phyloP scores from a whole-genome alignment of 306 rosid genomes.

The Quillaja saponaria region DNA sequence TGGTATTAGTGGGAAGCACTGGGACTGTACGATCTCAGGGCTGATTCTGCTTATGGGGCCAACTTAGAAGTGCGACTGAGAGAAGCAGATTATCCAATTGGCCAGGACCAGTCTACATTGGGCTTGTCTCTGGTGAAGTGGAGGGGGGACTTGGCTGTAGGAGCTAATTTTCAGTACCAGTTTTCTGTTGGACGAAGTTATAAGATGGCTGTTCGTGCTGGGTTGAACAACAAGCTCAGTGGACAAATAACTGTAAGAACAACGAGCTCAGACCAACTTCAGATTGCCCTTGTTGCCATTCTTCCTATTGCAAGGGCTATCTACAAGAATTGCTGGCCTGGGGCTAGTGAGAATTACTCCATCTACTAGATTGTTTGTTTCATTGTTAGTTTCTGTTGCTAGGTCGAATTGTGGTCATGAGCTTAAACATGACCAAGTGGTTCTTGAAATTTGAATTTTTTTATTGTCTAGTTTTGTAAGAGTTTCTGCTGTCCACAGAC shows the following conservation, averaged over 20 bases:
- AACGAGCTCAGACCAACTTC: slow-evolving; percentile 97
- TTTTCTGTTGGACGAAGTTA: slow-evolving; percentile 81
- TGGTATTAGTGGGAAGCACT: slow-evolving; percentile 78
- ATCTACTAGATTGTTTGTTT: slow-evolving; percentile 51
- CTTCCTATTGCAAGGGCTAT: slow-evolving; percentile 73
- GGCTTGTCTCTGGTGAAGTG: slow-evolving; percentile 90
- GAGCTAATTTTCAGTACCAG: slow-evolving; percentile 85
- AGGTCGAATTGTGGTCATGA: no score
- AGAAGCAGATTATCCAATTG: slow-evolving; percentile 95
- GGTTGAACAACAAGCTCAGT: slow-evolving; percentile 91
- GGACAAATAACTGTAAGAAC: slow-evolving; percentile 87
- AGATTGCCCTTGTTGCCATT: slow-evolving; percentile 79
- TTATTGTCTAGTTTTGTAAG: no score
- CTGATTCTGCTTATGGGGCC: slow-evolving; percentile 87
- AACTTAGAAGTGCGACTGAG: slow-evolving; percentile 87
- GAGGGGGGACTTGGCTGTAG: slow-evolving; percentile 88
- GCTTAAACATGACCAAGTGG: no score
- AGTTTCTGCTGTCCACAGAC: no score
- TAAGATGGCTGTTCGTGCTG: slow-evolving; percentile 88
- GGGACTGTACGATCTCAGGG: slow-evolving; percentile 81
- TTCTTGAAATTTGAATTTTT: no score
- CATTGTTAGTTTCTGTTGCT: slow-evolving; percentile 29
- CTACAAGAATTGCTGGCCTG: slow-evolving; percentile 70
- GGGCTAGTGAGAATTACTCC: slow-evolving; percentile 70
- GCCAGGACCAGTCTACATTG: slow-evolving; percentile 90